Evolutionary conservation across 164 flowering plant species (phyloP).

Genomic region (Sedum album): DNA sequence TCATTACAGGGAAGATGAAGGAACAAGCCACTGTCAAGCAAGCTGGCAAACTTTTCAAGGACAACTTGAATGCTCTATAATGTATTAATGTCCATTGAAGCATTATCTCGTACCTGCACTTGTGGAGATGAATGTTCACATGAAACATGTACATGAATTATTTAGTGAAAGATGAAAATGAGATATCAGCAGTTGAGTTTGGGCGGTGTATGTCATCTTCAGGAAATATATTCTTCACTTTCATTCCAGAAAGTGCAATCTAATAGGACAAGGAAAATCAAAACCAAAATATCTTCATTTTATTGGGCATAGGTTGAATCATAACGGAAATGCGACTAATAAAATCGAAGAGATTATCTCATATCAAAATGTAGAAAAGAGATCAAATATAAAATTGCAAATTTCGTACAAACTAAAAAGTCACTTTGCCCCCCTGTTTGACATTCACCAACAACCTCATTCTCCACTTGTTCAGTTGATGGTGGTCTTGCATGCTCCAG

Average conservation of each 20-base stretch:
- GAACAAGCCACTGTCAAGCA: neutral
- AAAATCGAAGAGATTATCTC: too few species aligned
- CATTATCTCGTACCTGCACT: too few species aligned
- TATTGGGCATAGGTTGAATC: too few species aligned
- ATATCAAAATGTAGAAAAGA: too few species aligned
- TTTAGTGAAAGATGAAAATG: neutral
- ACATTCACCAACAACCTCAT: too few species aligned
- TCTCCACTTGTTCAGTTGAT: too few species aligned
- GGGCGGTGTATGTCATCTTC: neutral
- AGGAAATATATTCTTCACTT: conserved; percentile 3
- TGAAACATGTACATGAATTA: neutral
- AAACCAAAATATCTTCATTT: neutral
- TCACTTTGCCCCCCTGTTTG: too few species aligned
- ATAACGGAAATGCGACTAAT: too few species aligned
- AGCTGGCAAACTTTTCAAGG: neutral
- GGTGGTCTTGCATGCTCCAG: too few species aligned
- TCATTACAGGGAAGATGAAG: neutral
- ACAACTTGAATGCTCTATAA: neutral
- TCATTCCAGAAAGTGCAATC: neutral
- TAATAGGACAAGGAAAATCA: neutral
- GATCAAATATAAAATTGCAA: too few species aligned
- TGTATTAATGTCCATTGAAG: neutral
- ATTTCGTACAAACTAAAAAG: too few species aligned
- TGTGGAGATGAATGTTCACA: neutral
- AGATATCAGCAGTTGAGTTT: neutral